These are phyloP conservation scores for Nepenthes mirabilis DNA, from an alignment of 148 eudicot genomes.

Conservation along the genomic window DNA sequence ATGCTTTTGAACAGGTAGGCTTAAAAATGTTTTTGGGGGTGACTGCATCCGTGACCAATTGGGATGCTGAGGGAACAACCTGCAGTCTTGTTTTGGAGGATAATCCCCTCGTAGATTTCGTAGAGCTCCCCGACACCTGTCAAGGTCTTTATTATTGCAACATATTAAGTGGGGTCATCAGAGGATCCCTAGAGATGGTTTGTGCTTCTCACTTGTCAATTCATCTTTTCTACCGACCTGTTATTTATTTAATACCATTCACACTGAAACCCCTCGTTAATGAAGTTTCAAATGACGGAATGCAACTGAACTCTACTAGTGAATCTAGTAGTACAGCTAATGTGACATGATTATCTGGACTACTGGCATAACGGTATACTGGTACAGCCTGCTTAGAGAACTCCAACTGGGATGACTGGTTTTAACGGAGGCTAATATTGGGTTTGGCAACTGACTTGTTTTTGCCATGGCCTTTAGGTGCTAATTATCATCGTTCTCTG, in stretches of 20 bases:
- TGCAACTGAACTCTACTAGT: too few species aligned
- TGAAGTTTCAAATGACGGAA: not conserved
- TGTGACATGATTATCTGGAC: too few species aligned
- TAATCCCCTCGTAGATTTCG: conserved; percentile 94
- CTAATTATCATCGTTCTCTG: too few species aligned
- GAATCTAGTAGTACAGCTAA: too few species aligned
- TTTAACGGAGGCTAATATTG: too few species aligned
- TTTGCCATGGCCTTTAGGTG: too few species aligned
- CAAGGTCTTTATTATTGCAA: conserved; percentile 93
- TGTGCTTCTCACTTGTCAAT: conserved; percentile 6
- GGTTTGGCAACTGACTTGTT: too few species aligned
- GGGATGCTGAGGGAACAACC: conserved; percentile 87
- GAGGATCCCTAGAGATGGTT: conserved; percentile 98
- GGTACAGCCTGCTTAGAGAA: too few species aligned
- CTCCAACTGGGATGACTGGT: too few species aligned
- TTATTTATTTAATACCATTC: not conserved
- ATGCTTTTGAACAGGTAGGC: conserved; percentile 51
- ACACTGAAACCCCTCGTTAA: not conserved
- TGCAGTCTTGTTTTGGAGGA: conserved; percentile 93
- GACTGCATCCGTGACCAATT: conserved; percentile 74
- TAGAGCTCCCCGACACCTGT: conserved; percentile 94
- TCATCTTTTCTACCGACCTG: not conserved
- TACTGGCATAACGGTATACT: too few species aligned
- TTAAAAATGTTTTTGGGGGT: conserved; percentile 93
- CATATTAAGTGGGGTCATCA: conserved; percentile 78